A percentile compares a stretch with the other conserved stretches of the same genome.
phyloP scores from a whole-genome alignment of 768 basidiomycete genomes.

The Punctularia strigosozonata region DNA sequence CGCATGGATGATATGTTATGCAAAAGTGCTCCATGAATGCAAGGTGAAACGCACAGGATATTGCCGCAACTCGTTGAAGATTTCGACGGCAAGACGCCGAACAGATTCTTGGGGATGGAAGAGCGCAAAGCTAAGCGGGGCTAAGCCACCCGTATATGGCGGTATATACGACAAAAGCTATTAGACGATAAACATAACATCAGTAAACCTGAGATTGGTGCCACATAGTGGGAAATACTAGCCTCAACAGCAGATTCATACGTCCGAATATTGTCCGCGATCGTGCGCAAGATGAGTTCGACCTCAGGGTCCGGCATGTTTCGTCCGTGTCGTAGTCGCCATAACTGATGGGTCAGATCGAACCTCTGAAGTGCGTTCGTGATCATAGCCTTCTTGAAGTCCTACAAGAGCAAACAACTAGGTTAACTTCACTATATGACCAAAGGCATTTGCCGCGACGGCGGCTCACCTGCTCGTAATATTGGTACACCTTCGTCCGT shows the following conservation, averaged over 20 bases:
- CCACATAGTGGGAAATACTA: too few species aligned
- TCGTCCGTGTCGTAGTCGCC: conserved; percentile 65
- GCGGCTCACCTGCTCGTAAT: conserved; percentile 50
- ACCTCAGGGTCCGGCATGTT: conserved; percentile 64
- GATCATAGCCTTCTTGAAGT: conserved; percentile 45
- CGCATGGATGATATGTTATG: conserved; percentile 7
- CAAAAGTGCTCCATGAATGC: background rate
- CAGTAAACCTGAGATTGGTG: background rate
- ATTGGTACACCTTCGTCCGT: conserved; percentile 67
- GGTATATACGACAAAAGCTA: conserved; percentile 77
- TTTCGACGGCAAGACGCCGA: conserved; percentile 69
- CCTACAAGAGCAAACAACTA: conserved; percentile 30
- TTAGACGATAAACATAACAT: conserved; percentile 1
- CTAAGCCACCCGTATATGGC: conserved; percentile 69
- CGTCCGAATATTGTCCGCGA: conserved; percentile 59
- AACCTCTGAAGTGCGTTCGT: conserved; percentile 61
- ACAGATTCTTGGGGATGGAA: conserved; percentile 79
- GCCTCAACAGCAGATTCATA: conserved; percentile 89
- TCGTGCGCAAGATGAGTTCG: conserved; percentile 57
- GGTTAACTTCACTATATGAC: background rate
- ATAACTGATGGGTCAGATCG: conserved; percentile 80
- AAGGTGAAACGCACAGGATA: conserved; percentile 48
- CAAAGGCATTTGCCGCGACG: conserved; percentile 1
- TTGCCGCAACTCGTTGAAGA: conserved; percentile 68
- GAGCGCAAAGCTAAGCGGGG: conserved; percentile 79